Conservation (phyloP, 2,329 filamentous ascomycete genomes). For the Mycocentrospora acerina region DNA sequence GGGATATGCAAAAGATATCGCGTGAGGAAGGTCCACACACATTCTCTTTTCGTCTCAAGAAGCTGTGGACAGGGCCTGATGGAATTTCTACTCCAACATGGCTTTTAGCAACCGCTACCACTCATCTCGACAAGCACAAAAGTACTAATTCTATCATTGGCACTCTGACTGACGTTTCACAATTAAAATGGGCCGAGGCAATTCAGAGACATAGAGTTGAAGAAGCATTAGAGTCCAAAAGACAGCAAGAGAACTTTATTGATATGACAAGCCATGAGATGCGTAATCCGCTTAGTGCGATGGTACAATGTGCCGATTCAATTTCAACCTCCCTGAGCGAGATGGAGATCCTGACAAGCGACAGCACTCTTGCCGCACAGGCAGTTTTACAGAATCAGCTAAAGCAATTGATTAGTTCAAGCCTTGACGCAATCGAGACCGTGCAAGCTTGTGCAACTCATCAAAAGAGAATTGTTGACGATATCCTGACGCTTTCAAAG, state of each 20-base stretch:
- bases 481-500: conserved; percentile 49
- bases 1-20: conserved; percentile 2
- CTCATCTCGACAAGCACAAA: conserved; percentile 12
- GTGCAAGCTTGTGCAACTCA: conserved; percentile 48
- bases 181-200: conserved; percentile 79
- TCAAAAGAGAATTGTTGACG: conserved; percentile 53
- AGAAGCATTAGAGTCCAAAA: conserved; percentile 76
- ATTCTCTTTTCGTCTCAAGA: conserved; percentile 15
- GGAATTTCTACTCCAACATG: conserved; percentile 12
- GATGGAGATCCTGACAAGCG: no score
- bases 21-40: conserved; percentile 4
- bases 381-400: no score
- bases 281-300: conserved; percentile 47
- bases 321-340: conserved; percentile 33
- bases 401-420: no score
- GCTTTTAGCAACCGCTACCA: conserved; percentile 13
- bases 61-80: conserved; percentile 17
- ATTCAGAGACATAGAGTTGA: conserved; percentile 73
- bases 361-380: no score
- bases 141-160: conserved; percentile 11
- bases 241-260: conserved; percentile 77
- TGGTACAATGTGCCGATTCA: conserved; percentile 47
- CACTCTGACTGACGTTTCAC: conserved; percentile 86
- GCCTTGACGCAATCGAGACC: conserved; percentile 42
- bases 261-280: conserved; percentile 63